Evolutionary conservation across 768 basidiomycete genomes (phyloP).

Genomic region (Suillus luteus): DNA sequence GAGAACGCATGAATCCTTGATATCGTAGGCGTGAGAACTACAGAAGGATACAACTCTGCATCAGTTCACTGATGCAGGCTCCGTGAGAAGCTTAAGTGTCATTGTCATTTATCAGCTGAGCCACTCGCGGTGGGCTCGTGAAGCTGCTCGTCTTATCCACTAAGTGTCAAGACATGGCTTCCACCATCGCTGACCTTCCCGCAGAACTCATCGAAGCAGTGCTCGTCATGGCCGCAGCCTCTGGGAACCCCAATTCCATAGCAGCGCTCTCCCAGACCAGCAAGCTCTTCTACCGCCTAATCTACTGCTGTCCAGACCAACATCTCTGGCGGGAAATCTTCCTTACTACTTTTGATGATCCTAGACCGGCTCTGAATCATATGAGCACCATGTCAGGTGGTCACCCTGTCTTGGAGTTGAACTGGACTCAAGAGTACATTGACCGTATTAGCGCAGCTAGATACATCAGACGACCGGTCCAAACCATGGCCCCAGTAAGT

Average conservation of each 20-base stretch:
- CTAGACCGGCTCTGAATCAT: constrained; percentile 37
- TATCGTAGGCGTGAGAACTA: too few species aligned
- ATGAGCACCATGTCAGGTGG: constrained; percentile 22
- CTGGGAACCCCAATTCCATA: constrained; percentile 35
- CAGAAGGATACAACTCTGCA: too few species aligned
- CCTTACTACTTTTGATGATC: constrained; percentile 52
- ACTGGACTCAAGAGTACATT: constrained; percentile 30
- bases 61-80: background rate
- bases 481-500: background rate
- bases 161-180: background rate
- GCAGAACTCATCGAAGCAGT: constrained; percentile 44
- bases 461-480: constrained; percentile 14
- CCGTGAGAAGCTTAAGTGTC: constrained; percentile 1
- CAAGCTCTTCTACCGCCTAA: constrained; percentile 34
- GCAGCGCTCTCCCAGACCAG: constrained; percentile 41
- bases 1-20: too few species aligned
- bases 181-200: constrained; percentile 28
- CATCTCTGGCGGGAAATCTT: constrained; percentile 53
- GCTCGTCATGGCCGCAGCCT: constrained; percentile 27
- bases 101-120: background rate
- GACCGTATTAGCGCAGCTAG: constrained; percentile 24
- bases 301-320: constrained; percentile 36
- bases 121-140: background rate
- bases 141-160: background rate
- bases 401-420: constrained; percentile 15